Base-by-base conservation (phyloP, 306 rosid genomes). In the Malus orientalis region DNA sequence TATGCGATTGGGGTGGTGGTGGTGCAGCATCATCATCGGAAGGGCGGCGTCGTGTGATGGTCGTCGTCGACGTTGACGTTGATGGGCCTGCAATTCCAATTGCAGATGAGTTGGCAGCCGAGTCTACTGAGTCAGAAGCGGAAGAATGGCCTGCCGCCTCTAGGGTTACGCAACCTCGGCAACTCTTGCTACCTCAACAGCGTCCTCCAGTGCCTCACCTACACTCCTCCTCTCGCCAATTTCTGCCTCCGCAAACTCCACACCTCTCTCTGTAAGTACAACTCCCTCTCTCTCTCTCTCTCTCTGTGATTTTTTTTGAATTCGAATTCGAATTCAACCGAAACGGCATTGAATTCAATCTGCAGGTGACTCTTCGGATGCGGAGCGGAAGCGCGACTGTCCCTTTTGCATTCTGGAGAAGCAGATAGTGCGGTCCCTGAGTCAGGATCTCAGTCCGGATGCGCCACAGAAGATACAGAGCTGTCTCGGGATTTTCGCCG, bases 171-270 rank as follows among this genome's bases (percentile, higher is more conserved):
- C 11, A 96, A 96, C 89, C 97, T 96, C 81, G 99, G 99, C 87
- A 96, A 92, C 83, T 89, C 98, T 42, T 96, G 98, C 81, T 96
- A 96, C 82, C 93, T 96, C 93, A 96, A 96, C 87, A 89, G 96
- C 97, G 99, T 96, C 59, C 93, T 96, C 51, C 99, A 96, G 92
- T 96, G 99, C 78, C 99, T 96, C 82, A 96, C 99, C 76, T 92
- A 89, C 81, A 96, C 99, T 51, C 98, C 99, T 73, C 99, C 99
- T 53, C 99, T 96, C 68, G 99, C 99, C 86, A 96, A 96, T 91
- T 96, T 92, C 97, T 96, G 98, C 74, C 99, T 96, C 73, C 91
- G 86, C 13, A 80, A 73, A 25, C 96, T 79, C 57, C 99, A 96
- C 86, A 88, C 99, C 12, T 85, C 93, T 8, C 88, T 85, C 79